These are phyloP conservation scores for Chrysopogon serrulatus DNA, from an alignment of 176 grass and related monocot genomes.

Conservation along the genomic window DNA sequence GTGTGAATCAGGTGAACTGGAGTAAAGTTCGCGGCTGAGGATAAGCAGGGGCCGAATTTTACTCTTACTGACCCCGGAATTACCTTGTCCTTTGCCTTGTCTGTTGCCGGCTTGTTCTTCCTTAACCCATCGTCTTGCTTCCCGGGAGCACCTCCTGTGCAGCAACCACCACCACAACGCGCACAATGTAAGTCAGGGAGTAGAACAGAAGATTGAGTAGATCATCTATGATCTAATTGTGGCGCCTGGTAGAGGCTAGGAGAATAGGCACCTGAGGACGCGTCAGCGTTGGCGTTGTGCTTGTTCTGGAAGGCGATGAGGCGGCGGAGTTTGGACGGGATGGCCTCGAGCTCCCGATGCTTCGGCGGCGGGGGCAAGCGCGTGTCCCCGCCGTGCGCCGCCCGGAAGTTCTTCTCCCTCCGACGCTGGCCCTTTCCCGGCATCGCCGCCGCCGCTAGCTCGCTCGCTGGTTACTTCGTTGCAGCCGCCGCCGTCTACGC, in stretches of 20 bases:
- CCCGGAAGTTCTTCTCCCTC: slow-evolving; percentile 88
- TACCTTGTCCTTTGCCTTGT: slow-evolving; percentile 25
- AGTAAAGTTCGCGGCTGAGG: not conserved
- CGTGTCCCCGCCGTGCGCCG: slow-evolving; percentile 51
- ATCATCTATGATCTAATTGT: not conserved
- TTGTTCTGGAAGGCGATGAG: slow-evolving; percentile 75
- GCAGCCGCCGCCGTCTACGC: slow-evolving; percentile 5
- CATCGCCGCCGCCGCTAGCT: slow-evolving; percentile 30
- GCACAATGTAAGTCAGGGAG: not conserved
- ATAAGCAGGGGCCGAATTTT: not conserved
- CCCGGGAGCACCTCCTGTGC: not conserved
- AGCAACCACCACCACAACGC: not conserved
- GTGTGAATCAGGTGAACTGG: not conserved
- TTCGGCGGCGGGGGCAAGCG: slow-evolving; percentile 76
- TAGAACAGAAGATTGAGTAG: not conserved
- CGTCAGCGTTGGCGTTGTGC: not conserved
- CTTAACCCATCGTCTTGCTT: not conserved
- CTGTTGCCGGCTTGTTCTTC: slow-evolving; percentile 16
- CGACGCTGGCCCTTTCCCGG: slow-evolving; percentile 64
- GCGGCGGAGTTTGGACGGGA: slow-evolving; percentile 82
- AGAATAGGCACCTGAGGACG: slow-evolving; percentile 5
- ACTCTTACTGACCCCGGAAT: too few relatives aligned
- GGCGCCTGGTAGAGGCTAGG: not conserved
- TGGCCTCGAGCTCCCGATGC: slow-evolving; percentile 66
- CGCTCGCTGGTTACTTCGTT: not conserved